phyloP scores from a whole-genome alignment of 441 rosid species.

The Populus hybrid region DNA sequence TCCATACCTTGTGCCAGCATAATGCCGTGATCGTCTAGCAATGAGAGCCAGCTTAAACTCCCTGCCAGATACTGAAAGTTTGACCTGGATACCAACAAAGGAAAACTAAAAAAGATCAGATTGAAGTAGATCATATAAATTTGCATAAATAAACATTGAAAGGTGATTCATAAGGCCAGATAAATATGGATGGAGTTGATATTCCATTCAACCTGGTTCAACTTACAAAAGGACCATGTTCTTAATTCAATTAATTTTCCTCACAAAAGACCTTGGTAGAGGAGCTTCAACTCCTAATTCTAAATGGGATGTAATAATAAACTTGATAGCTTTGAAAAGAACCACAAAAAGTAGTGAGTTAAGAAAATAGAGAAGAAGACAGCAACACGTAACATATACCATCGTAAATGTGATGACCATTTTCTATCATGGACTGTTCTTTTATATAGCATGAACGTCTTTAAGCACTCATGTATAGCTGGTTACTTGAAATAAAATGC shows the following conservation, averaged over 20 bases:
- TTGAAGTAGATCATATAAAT: not conserved
- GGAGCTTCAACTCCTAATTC: slow-evolving; percentile 3
- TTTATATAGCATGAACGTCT: not conserved
- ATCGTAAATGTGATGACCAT: not conserved
- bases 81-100: slow-evolving; percentile 43
- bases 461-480: not conserved
- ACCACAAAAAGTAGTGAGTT: not conserved
- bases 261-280: not conserved
- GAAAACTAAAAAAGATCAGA: not conserved
- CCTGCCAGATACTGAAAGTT: slow-evolving; percentile 62
- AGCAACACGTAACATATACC: not conserved
- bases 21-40: slow-evolving; percentile 96
- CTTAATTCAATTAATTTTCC: not conserved
- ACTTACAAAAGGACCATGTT: not conserved
- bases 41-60: slow-evolving; percentile 81
- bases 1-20: slow-evolving; percentile 93
- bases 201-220: not conserved
- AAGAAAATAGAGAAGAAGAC: not conserved
- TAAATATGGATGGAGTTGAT: not conserved
- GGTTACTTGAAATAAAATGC: slow-evolving; percentile 20
- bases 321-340: not conserved
- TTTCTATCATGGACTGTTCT: not conserved
- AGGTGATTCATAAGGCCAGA: not conserved
- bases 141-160: not conserved
- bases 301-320: not conserved